Base-by-base conservation (phyloP, 371 early-diverging fungal genomes). In the Mucor circinelloides region DNA sequence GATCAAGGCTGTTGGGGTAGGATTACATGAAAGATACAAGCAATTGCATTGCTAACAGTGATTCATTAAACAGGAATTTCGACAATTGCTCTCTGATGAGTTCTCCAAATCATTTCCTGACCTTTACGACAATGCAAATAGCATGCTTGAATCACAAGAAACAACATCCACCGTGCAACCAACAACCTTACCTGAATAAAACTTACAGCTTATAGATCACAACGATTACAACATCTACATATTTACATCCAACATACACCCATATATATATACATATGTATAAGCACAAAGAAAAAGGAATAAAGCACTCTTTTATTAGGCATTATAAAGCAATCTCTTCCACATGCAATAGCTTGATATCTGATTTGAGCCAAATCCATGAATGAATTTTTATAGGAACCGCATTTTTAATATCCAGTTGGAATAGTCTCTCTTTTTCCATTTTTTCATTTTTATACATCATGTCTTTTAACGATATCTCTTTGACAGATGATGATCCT, bases 1-100 rank as follows among this genome's bases (percentile, higher is more conserved):
- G 68, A 85, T 90, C 58, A 75, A 83, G 17, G 91, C 92, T 17
- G 81, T 92, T 48, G 82, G 83, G 67, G 89, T 84, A 85, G 71
- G 77, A 52, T 27, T n/a, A 1, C n/a, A 6, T 4, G 2, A 4
- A 13, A 12, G 21, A 19, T 12, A 25, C 32, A 46, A 19, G 10
- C 9, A 46, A 60, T 30, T 21, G 4, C 2, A 10, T 27, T n/a
- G 27, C 19, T 36, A 2, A 40, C 17, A 6, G 17, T 40, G 17
- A 0, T 17, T 15, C 6, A 5, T 19, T 31, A 5, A 6, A 58
- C 58, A 81, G 84, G 78, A 79, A 60, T 83, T 83, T 60, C 68
- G 74, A 32, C 57, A 68, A 3, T 54, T 81, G 10, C 64, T 83
- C 7, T 63, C 79, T 19, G 72, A 70, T 12, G 84, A 83, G 57